Conservation (phyloP, 1,284 basidiomycete species). For the Rhodotorula mucilaginosa region DNA sequence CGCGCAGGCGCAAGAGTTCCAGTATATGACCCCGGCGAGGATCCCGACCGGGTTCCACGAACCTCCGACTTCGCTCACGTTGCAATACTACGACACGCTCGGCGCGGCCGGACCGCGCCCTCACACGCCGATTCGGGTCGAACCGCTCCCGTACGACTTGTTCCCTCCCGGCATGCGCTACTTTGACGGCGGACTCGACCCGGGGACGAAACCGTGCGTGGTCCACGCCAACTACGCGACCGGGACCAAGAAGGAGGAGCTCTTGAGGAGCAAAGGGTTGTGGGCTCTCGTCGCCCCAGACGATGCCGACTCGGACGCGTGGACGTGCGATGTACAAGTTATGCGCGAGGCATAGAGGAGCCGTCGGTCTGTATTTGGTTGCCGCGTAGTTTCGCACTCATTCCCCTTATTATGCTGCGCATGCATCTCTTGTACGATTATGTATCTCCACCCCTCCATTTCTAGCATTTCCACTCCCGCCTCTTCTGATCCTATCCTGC, state of each 20-base stretch:
- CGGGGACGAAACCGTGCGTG: constrained; percentile 33
- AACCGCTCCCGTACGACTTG: constrained; percentile 34
- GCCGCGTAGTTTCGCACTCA: too few species aligned
- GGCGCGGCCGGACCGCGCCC: background rate
- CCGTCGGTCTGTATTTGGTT: background rate
- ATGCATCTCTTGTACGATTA: too few species aligned
- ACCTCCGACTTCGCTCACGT: constrained; percentile 7
- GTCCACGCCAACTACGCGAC: constrained; percentile 43
- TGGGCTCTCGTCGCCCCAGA: constrained; percentile 33
- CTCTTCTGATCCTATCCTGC: too few species aligned
- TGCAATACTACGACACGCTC: background rate
- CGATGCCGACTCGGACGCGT: constrained; percentile 11
- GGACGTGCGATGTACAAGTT: constrained; percentile 29
- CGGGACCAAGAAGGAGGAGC: constrained; percentile 30
- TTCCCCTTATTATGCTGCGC: too few species aligned
- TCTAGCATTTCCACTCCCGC: too few species aligned
- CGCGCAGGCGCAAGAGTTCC: constrained; percentile 21
- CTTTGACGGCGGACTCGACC: constrained; percentile 35
- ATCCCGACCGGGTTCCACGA: background rate
- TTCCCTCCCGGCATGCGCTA: constrained; percentile 42
- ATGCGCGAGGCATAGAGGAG: constrained; percentile 24
- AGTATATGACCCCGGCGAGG: constrained; percentile 6
- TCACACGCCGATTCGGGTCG: constrained; percentile 16
- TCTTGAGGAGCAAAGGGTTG: constrained; percentile 29
- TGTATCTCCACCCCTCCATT: too few species aligned